These are phyloP conservation scores for Olyra latifolia DNA, from an alignment of 176 grass and related monocot species.

Conservation along the genomic window DNA sequence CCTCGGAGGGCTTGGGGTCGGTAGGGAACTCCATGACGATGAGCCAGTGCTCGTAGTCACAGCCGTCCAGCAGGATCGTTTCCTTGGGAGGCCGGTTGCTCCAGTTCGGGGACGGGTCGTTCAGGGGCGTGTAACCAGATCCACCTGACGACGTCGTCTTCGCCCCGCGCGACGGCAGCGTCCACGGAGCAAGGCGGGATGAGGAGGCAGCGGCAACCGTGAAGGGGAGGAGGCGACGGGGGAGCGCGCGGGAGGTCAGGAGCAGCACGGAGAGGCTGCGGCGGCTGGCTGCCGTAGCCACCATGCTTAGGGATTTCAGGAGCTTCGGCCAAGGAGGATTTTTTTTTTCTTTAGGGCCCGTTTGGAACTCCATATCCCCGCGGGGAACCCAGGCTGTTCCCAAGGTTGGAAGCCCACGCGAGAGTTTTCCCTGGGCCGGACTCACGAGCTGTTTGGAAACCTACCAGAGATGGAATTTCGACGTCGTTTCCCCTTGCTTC, in stretches of 20 bases:
- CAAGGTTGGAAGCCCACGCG: too few relatives aligned
- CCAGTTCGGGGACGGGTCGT: conserved; percentile 92
- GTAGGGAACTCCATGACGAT: conserved; percentile 88
- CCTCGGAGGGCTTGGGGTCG: conserved; percentile 66
- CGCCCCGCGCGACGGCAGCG: conserved; percentile 34
- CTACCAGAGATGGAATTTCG: too few relatives aligned
- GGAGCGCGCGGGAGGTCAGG: conserved; percentile 39
- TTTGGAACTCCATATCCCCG: too few relatives aligned
- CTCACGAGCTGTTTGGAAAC: too few relatives aligned
- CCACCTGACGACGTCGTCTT: conserved; percentile 55
- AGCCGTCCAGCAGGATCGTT: conserved; percentile 92
- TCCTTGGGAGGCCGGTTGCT: conserved; percentile 92
- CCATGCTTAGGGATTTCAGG: conserved; percentile 46
- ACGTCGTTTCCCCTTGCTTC: too few relatives aligned
- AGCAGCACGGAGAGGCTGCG: conserved; percentile 59
- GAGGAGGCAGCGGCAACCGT: conserved; percentile 25
- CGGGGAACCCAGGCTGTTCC: too few relatives aligned
- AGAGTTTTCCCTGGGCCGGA: too few relatives aligned
- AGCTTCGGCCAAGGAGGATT: not conserved
- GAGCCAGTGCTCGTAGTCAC: conserved; percentile 98
- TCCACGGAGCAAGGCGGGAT: conserved; percentile 20
- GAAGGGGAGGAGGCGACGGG: conserved; percentile 27
- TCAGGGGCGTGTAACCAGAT: conserved; percentile 68
- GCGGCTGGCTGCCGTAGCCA: conserved; percentile 48
- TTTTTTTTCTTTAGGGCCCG: not conserved